Evolutionary conservation across 768 basidiomycete genomes (phyloP).

Genomic region (Naganishia randhawae): DNA sequence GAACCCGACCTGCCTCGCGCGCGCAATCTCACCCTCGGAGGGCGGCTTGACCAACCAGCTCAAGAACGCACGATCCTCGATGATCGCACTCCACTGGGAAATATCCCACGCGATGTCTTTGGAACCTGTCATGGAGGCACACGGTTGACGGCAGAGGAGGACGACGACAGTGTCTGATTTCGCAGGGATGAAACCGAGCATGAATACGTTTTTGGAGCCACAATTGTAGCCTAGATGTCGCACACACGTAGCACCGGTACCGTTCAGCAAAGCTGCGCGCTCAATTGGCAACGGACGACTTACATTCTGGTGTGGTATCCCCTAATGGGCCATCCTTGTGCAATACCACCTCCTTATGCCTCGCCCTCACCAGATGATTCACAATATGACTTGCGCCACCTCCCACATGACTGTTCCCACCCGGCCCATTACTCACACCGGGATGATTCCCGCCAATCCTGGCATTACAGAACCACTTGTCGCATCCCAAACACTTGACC

Average conservation of each 20-base stretch:
- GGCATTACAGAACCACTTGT: slow-evolving; percentile 82
- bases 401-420: slow-evolving; percentile 59
- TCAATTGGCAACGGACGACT: slow-evolving; percentile 24
- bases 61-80: slow-evolving; percentile 97
- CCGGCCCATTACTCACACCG: background rate
- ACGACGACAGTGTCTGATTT: slow-evolving; percentile 99
- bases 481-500: slow-evolving; percentile 59
- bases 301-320: slow-evolving; percentile 93
- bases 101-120: slow-evolving; percentile 99
- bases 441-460: slow-evolving; percentile 51
- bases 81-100: slow-evolving; percentile 93
- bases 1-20: slow-evolving; percentile 95
- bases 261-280: background rate
- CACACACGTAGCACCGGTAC: background rate
- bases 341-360: slow-evolving; percentile 97
- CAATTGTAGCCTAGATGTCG: slow-evolving; percentile 70
- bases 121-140: slow-evolving; percentile 78
- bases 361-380: slow-evolving; percentile 96
- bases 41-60: slow-evolving; percentile 98
- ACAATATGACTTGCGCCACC: slow-evolving; percentile 98
- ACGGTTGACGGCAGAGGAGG: slow-evolving; percentile 93
- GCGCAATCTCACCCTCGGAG: slow-evolving; percentile 88
- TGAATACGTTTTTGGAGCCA: slow-evolving; percentile 98
- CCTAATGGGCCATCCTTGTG: slow-evolving; percentile 93
- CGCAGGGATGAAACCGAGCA: slow-evolving; percentile 98